Percentiles rank a stretch among this genome's conserved stretches.
Conservation (phyloP, 805 yeast species). For the Vanderwaltozyma polyspora region DNA sequence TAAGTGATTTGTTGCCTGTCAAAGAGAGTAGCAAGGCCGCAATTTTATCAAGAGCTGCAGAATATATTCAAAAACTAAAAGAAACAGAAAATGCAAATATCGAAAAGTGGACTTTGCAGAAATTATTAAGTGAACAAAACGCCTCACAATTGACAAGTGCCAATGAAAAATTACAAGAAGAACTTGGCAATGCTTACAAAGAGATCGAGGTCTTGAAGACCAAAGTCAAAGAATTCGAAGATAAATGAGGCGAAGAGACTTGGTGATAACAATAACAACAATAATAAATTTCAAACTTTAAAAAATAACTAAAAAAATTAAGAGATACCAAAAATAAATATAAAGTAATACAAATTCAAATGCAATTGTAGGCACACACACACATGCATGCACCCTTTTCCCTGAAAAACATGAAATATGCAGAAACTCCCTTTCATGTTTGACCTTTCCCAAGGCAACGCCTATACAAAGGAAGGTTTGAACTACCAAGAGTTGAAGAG, state of each 20-base stretch:
- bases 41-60: constrained; percentile 78
- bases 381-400: no score
- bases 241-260: neutral
- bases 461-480: no score
- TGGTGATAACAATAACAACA: neutral
- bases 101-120: constrained; percentile 93
- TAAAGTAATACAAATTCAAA: no score
- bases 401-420: no score
- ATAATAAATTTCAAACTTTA: neutral
- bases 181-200: constrained; percentile 83
- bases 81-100: constrained; percentile 82
- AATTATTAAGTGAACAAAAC: constrained; percentile 83
- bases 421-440: no score
- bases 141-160: constrained; percentile 73
- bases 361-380: no score
- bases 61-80: constrained; percentile 78
- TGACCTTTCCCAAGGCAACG: no score
- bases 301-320: no score
- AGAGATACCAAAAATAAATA: no score
- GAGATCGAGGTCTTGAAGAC: constrained; percentile 80
- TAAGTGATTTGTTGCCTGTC: constrained; percentile 69
- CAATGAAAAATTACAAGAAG: constrained; percentile 79
- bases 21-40: constrained; percentile 79
- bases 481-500: no score
- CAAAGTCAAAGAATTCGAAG: constrained; percentile 11